Evolutionary conservation across 164 flowering plant genomes (phyloP).

Genomic region (Malania oleifera): DNA sequence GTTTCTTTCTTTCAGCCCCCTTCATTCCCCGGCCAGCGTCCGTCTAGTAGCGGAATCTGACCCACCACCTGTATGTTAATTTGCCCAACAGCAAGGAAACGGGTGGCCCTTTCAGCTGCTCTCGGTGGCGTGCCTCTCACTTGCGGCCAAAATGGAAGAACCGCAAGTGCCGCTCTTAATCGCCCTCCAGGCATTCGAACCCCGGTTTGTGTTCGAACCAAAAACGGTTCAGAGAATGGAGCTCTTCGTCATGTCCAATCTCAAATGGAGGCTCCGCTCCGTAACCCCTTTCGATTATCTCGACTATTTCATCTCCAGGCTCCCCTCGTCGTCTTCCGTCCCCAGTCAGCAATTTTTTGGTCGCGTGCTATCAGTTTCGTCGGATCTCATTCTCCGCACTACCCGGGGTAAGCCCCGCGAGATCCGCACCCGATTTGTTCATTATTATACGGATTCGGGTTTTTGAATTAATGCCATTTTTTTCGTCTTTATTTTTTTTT

Average conservation of each 20-base stretch:
- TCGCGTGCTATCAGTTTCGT: conserved; percentile 24
- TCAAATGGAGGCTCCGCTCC: conserved; percentile 55
- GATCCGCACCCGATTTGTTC: neutral
- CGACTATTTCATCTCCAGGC: conserved; percentile 37
- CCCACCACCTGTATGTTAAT: neutral
- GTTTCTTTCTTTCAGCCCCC: neutral
- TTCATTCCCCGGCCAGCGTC: neutral
- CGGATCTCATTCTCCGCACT: conserved; percentile 50
- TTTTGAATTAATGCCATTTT: neutral
- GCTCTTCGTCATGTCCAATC: conserved; percentile 46
- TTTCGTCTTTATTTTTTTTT: neutral
- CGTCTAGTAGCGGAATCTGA: conserved; percentile 6
- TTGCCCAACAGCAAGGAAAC: conserved; percentile 15
- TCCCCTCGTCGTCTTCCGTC: conserved; percentile 15
- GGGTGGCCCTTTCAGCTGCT: conserved; percentile 70
- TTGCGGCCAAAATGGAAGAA: conserved; percentile 87
- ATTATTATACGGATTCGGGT: neutral
- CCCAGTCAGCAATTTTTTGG: neutral
- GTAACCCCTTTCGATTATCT: conserved; percentile 60
- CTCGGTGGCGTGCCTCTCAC: conserved; percentile 62
- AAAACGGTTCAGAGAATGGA: conserved; percentile 62
- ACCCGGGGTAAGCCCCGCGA: conserved; percentile 32
- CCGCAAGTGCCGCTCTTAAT: conserved; percentile 40
- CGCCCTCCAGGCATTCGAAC: conserved; percentile 46
- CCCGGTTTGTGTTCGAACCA: conserved; percentile 56